phyloP scores from a whole-genome alignment of 768 basidiomycete genomes.

The Rhodotorula paludigena region DNA sequence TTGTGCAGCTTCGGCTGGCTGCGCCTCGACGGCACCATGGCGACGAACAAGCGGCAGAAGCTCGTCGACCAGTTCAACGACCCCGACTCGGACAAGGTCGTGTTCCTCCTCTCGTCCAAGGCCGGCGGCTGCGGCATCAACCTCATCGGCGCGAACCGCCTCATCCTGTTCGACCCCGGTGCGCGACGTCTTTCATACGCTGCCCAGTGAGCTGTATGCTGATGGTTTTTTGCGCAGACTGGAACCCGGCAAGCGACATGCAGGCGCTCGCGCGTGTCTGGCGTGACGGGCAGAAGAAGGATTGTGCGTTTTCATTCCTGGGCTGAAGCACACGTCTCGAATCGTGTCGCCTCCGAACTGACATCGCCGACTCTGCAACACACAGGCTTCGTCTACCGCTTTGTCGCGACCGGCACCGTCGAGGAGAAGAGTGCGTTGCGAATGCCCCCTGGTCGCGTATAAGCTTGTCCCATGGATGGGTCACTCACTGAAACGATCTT shows the following conservation, averaged over 20 bases:
- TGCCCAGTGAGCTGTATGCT: not conserved
- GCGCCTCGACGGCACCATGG: slow-evolving; percentile 41
- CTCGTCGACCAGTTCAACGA: slow-evolving; percentile 87
- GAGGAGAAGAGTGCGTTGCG: slow-evolving; percentile 37
- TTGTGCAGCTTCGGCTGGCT: slow-evolving; percentile 39
- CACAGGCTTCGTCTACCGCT: slow-evolving; percentile 92
- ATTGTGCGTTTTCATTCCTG: slow-evolving; percentile 59
- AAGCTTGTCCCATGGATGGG: too few species aligned
- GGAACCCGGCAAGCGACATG: slow-evolving; percentile 98
- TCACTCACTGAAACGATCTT: too few species aligned
- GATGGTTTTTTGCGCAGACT: slow-evolving; percentile 57
- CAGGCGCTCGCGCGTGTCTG: slow-evolving; percentile 97
- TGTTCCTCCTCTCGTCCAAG: slow-evolving; percentile 90
- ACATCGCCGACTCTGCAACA: not conserved
- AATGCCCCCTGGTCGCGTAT: too few species aligned
- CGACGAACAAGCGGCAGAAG: slow-evolving; percentile 67
- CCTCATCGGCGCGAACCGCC: slow-evolving; percentile 80
- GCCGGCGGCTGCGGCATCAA: slow-evolving; percentile 95
- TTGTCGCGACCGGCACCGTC: slow-evolving; percentile 65
- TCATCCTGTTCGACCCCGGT: slow-evolving; percentile 55
- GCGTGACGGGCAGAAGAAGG: slow-evolving; percentile 99
- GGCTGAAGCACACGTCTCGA: not conserved
- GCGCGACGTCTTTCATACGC: not conserved
- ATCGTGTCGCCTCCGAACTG: too few species aligned
- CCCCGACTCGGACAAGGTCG: slow-evolving; percentile 53